A percentile compares a stretch with the other conserved stretches of the same genome.
Evolutionary conservation across 768 basidiomycete species (phyloP).

Genomic region (Boletus fagicola): DNA sequence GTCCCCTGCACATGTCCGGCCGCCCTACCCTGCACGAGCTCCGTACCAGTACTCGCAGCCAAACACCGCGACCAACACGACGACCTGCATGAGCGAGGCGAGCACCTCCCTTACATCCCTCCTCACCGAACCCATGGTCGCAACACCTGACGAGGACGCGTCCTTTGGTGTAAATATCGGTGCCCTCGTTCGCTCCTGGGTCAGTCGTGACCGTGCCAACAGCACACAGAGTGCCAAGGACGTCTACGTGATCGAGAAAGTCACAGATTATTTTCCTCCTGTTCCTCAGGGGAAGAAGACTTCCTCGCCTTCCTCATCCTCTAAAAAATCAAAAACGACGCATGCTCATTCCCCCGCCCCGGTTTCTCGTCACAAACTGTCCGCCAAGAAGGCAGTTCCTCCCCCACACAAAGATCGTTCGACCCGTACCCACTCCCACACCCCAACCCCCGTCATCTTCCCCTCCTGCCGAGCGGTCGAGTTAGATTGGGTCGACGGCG

Average conservation of each 20-base stretch:
- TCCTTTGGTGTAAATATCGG: constrained; percentile 49
- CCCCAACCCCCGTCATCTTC: constrained; percentile 33
- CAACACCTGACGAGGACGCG: constrained; percentile 40
- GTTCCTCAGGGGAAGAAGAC: constrained; percentile 21
- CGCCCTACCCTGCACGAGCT: constrained; percentile 30
- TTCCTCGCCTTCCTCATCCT: background rate
- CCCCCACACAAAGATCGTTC: constrained; percentile 14
- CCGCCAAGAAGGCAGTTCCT: constrained; percentile 6
- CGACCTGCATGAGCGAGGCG: constrained; percentile 35
- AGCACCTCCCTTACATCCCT: constrained; percentile 55
- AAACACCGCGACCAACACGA: constrained; percentile 37
- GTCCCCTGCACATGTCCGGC: constrained; percentile 35
- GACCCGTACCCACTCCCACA: constrained; percentile 27
- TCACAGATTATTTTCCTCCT: constrained; percentile 31
- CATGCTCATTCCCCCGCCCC: constrained; percentile 14
- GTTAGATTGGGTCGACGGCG: constrained; percentile 29
- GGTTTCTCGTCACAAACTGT: constrained; percentile 10
- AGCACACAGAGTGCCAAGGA: constrained; percentile 29
- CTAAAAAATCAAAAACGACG: constrained; percentile 23
- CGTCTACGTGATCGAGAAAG: constrained; percentile 28
- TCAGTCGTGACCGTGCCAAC: constrained; percentile 26
- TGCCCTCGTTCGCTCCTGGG: constrained; percentile 34
- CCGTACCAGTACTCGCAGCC: constrained; percentile 36
- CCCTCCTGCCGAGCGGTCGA: constrained; percentile 33
- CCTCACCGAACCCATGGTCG: constrained; percentile 41